Conservation (phyloP, 495 filamentous ascomycete genomes). For the Aspergillus cristatus region DNA sequence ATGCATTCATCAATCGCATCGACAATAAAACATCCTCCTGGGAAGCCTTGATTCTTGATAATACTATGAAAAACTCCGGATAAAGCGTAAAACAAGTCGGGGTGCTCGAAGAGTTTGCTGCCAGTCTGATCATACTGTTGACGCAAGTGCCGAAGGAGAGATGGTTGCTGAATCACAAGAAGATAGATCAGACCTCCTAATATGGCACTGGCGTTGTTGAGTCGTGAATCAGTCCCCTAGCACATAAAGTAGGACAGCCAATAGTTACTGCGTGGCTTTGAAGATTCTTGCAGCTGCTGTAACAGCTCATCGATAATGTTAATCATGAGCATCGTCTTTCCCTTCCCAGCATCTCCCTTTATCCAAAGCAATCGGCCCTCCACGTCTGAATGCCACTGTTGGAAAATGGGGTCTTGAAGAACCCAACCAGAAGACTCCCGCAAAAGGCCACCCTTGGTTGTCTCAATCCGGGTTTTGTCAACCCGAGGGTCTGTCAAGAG, state of each 20-base stretch:
- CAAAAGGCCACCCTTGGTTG: constrained; percentile 30
- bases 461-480: neutral
- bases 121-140: constrained; percentile 16
- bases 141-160: constrained; percentile 20
- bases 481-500: neutral
- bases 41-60: constrained; percentile 15
- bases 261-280: neutral
- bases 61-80: constrained; percentile 19
- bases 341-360: constrained; percentile 11
- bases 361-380: constrained; percentile 12
- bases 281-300: constrained; percentile 1
- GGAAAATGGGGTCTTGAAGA: constrained; percentile 23
- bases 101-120: constrained; percentile 16
- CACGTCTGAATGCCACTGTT: constrained; percentile 2
- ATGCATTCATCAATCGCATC: constrained; percentile 40
- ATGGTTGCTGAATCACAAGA: constrained; percentile 19
- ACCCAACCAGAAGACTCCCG: constrained; percentile 31
- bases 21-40: constrained; percentile 23
- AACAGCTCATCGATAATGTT: constrained; percentile 26
- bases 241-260: constrained; percentile 38
- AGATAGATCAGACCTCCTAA: constrained; percentile 32
- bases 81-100: constrained; percentile 19
- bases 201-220: constrained; percentile 30
- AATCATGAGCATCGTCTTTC: constrained; percentile 29
- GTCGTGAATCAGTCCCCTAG: constrained; percentile 20